Evolutionary conservation across 495 filamentous ascomycete species (phyloP).

Genomic region (Aspergillus indologenus): DNA sequence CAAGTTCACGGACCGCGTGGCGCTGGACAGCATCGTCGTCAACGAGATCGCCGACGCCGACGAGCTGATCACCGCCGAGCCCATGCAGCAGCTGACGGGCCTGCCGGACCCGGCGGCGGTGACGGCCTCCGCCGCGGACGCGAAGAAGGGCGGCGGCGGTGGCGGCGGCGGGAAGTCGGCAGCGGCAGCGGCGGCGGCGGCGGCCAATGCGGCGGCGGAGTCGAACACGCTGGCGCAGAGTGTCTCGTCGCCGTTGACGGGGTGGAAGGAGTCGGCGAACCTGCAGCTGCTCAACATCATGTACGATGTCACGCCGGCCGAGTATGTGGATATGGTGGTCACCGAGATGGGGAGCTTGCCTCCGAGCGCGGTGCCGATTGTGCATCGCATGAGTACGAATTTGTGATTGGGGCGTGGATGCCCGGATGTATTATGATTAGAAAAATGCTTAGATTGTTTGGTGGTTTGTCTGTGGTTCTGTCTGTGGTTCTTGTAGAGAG

Average conservation of each 20-base stretch:
- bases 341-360: slow-evolving; percentile 88
- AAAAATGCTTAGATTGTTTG: slow-evolving; percentile 1
- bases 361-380: slow-evolving; percentile 70
- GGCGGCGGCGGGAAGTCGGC: slow-evolving; percentile 35
- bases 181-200: slow-evolving; percentile 17
- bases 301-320: slow-evolving; percentile 92
- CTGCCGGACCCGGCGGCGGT: slow-evolving; percentile 31
- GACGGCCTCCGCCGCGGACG: slow-evolving; percentile 20
- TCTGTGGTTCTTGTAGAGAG: too few relatives aligned
- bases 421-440: not conserved
- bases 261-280: slow-evolving; percentile 60
- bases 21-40: slow-evolving; percentile 83
- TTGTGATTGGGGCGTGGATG: slow-evolving; percentile 27
- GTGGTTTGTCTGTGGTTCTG: too few relatives aligned
- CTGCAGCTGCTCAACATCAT: slow-evolving; percentile 77
- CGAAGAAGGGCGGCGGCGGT: slow-evolving; percentile 38
- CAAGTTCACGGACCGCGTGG: slow-evolving; percentile 91
- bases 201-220: slow-evolving; percentile 25
- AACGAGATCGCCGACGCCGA: slow-evolving; percentile 83
- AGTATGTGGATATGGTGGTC: slow-evolving; percentile 82
- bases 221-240: slow-evolving; percentile 18
- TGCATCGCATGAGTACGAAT: slow-evolving; percentile 50
- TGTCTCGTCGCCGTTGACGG: slow-evolving; percentile 40
- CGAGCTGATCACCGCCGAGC: slow-evolving; percentile 48
- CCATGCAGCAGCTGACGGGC: slow-evolving; percentile 37